Base-by-base conservation (phyloP, 768 basidiomycete genomes). In the Suillus decipiens region DNA sequence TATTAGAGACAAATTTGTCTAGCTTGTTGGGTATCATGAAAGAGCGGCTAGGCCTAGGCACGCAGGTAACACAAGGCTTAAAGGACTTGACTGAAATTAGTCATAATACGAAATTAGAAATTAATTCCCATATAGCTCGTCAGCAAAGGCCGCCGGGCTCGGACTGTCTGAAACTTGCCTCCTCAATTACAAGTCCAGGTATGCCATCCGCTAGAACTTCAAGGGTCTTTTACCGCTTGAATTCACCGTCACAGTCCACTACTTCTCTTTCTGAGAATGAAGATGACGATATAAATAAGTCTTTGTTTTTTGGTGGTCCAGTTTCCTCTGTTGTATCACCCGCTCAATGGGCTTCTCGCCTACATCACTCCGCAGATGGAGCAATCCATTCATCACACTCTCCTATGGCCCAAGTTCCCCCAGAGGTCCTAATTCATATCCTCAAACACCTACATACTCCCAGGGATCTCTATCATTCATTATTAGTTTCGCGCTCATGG, bases 341-440 rank as follows among this genome's bases (percentile, higher is more conserved):
- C n/a, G 89, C 89, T 34, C 89, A 87, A 73, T 90, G 89, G 89
- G 63, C 74, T 10, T 68, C 67, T 33, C 75, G 71, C 43, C 61
- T 64, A 39, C 62, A 61, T 22, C 67, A 66, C 76, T 82, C 61
- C 63, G 73, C 73, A 77, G 79, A 69, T 72, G 71, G 43, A 67
- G 63, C 66, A n/a, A 61, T 61, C 42, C 70, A 68, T 7, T 68
- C 77, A 63, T 69, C 74, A 15, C 79, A 78, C 59, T 84, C 88
- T 17, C 86, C 84, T 58, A 88, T 90, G 70, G 81, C 87, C 8
- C 78, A 80, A 57, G 80, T 98, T 5, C 96, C 96, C 9, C 90
- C 92, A 63, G 96, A 99, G 75, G 84, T 99, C 45, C 87, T 98
- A 71, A 92, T 97, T 17, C 90, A 96, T 72, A 91, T 98, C 71